Base-by-base conservation (phyloP, 2,329 filamentous ascomycete genomes). In the Penicillium sp. region DNA sequence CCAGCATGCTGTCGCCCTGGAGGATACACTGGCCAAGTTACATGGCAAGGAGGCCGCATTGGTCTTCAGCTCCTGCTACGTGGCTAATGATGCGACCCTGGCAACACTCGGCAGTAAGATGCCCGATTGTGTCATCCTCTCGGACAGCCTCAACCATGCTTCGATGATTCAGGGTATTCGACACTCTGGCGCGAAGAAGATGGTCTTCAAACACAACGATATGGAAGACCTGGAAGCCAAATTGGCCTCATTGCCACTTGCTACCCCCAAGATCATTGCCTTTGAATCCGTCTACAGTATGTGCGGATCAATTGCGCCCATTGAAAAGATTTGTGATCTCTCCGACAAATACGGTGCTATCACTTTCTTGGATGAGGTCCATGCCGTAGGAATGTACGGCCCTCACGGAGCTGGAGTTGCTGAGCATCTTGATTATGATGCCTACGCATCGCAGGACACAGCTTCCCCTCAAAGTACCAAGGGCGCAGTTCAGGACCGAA, bases 91-190 rank as follows among this genome's bases (percentile, higher is more conserved):
- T 78, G 93, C 94, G 17, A 97, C 94, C 1, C 84, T 99, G 59
- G 93, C 94, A 4, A 99, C 94, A 0, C 82, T 99, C n/a, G 94
- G 94, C 49, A 96, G 91, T 78, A 97, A 96, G 77, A 82, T 99
- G 76, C 93, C 94, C 31, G 89, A 96, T 70, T 99, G 94, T 72
- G 94, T 99, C 44, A 96, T 97, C 69, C 81, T 99, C n/a, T 97
- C 93, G 6, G 94, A 99, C 78, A 96, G 90, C 75, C 79, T 97
- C 73, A 99, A 99, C 75, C 94, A 99, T 75, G 94, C 94, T 13
- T 97, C 93, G 6, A 99, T 99, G 94, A 99, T 99, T 61, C 94
- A 97, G 78, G 94, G 94, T 45, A 99, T 99, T 69, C 91, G 94
- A 44, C 94, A 99, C 77, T 97, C 93, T 10, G 93, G 93, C 45